Conservation (phyloP, 108 stramenopile species). For the Skeletonema menzelii region DNA sequence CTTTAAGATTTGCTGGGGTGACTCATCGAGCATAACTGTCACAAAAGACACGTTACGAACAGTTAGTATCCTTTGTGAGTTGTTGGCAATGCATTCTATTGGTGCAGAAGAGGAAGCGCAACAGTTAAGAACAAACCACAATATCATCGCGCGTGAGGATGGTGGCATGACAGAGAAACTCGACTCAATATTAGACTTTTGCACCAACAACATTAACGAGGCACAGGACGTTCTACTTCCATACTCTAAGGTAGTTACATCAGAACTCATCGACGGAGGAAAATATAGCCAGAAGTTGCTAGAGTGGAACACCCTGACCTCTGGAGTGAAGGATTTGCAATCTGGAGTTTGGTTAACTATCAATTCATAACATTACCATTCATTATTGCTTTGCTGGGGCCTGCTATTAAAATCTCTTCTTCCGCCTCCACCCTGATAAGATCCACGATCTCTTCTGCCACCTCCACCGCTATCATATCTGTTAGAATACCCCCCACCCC, state of each 20-base stretch:
- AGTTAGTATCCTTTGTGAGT: background rate
- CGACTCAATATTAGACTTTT: background rate
- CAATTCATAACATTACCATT: conserved; percentile 9
- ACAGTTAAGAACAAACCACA: background rate
- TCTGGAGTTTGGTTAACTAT: background rate
- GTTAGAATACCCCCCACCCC: conserved; percentile 16
- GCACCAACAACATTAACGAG: background rate
- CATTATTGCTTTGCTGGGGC: conserved; percentile 13
- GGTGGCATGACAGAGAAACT: background rate
- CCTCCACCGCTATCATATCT: conserved; percentile 10
- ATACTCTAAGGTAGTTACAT: background rate
- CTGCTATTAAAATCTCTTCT: conserved; percentile 6
- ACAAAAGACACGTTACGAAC: background rate
- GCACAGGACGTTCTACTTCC: background rate
- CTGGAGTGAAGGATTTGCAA: background rate
- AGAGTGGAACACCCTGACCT: background rate
- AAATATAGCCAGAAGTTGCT: background rate
- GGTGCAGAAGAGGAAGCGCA: background rate
- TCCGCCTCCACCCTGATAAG: conserved; percentile 10
- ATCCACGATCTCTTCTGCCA: conserved; percentile 12
- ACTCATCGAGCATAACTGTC: background rate
- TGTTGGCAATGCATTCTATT: background rate
- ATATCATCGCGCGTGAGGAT: background rate
- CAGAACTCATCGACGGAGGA: background rate
- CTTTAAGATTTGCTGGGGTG: background rate